Conservation (phyloP, 805 yeast genomes). For the Saccharomycopsis malanga region DNA sequence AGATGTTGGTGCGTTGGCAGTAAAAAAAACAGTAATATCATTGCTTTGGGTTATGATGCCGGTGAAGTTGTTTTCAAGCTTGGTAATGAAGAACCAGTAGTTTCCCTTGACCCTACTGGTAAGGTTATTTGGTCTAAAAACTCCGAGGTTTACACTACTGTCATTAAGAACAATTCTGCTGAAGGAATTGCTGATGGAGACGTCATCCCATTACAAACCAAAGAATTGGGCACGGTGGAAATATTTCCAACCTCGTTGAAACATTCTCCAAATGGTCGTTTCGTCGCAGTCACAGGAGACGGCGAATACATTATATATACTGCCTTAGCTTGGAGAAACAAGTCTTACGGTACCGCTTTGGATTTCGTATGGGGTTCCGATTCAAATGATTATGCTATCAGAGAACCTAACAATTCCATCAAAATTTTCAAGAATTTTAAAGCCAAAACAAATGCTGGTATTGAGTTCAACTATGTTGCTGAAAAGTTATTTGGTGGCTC, state of each 20-base stretch:
- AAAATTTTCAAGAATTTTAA: constrained; percentile 79
- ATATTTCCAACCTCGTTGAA: constrained; percentile 79
- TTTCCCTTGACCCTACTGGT: constrained; percentile 90
- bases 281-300: constrained; percentile 95
- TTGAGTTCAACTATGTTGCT: constrained; percentile 63
- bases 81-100: constrained; percentile 91
- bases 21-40: constrained; percentile 55
- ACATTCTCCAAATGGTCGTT: constrained; percentile 97
- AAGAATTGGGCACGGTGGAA: constrained; percentile 92
- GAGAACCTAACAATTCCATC: constrained; percentile 60
- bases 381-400: constrained; percentile 77
- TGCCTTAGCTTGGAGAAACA: constrained; percentile 96
- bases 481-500: constrained; percentile 85
- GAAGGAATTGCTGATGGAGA: constrained; percentile 78
- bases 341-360: constrained; percentile 80
- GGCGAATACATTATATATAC: constrained; percentile 96
- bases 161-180: constrained; percentile 54
- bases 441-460: constrained; percentile 55
- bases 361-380: constrained; percentile 96
- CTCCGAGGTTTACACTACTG: constrained; percentile 79
- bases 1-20: constrained; percentile 94
- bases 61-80: constrained; percentile 84
- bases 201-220: constrained; percentile 63
- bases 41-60: constrained; percentile 92
- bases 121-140: constrained; percentile 88